Evolutionary conservation across 2,329 filamentous ascomycete species (phyloP).

Genomic region (Cadophora sp.): DNA sequence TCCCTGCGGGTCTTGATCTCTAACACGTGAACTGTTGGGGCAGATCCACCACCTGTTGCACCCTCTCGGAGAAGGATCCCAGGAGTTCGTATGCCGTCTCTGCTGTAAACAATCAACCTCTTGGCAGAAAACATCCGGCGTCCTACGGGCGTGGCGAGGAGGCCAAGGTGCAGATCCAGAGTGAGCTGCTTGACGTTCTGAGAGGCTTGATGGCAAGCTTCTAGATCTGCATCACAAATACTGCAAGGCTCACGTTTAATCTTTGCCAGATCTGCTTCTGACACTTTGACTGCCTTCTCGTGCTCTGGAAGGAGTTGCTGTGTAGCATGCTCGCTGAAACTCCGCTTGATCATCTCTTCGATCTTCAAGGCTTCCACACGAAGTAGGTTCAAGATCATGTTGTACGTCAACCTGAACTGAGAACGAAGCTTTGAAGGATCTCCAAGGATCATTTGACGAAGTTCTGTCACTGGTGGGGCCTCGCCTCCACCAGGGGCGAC

Average conservation of each 20-base stretch:
- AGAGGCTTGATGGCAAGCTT: conserved; percentile 80
- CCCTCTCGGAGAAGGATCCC: conserved; percentile 84
- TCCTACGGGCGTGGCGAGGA: conserved; percentile 82
- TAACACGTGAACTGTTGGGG: conserved; percentile 77
- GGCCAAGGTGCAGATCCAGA: conserved; percentile 75
- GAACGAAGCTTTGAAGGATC: conserved; percentile 94
- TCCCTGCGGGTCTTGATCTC: conserved; percentile 75
- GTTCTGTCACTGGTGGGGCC: conserved; percentile 81
- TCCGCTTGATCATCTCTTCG: conserved; percentile 99
- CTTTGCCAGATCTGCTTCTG: conserved; percentile 89
- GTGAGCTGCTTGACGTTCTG: conserved; percentile 84
- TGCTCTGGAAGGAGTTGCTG: conserved; percentile 94
- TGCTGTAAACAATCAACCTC: conserved; percentile 82
- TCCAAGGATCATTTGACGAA: conserved; percentile 94
- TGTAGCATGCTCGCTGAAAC: conserved; percentile 97
- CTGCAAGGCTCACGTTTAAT: conserved; percentile 85
- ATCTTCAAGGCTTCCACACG: conserved; percentile 97
- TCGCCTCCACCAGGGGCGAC: conserved; percentile 83
- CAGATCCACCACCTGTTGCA: conserved; percentile 64
- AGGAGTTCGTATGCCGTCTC: conserved; percentile 82
- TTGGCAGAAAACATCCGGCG: conserved; percentile 78
- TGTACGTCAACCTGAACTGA: conserved; percentile 97
- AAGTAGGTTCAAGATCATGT: conserved; percentile 97
- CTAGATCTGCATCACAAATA: conserved; percentile 81
- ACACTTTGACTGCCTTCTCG: conserved; percentile 90